Percentiles rank a stretch among this genome's conserved stretches.
These are phyloP conservation scores for Aquilaria yunnanensis DNA, from an alignment of 345 rosid genomes.

Conservation along the genomic window DNA sequence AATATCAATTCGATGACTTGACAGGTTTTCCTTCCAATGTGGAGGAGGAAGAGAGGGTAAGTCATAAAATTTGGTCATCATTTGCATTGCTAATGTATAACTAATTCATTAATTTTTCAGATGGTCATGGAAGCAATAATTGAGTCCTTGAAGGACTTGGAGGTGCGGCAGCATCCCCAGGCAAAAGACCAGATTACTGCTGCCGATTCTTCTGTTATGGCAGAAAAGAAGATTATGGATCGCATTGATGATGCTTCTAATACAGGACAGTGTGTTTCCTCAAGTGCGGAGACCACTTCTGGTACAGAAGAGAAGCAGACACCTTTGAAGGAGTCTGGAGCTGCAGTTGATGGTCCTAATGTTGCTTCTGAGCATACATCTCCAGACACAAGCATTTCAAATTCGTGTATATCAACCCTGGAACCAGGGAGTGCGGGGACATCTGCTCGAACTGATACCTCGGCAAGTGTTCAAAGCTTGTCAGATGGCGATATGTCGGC, in stretches of 20 bases:
- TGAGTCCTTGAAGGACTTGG: conserved; percentile 59
- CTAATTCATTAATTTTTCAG: conserved; percentile 30
- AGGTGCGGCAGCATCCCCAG: conserved; percentile 23
- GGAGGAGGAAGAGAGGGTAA: conserved; percentile 89
- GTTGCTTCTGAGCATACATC: conserved; percentile 24
- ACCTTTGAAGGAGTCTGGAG: conserved; percentile 26
- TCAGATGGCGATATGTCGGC: conserved; percentile 55
- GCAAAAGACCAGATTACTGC: conserved; percentile 25
- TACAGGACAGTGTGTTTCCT: conserved; percentile 19
- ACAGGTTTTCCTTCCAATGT: conserved; percentile 62
- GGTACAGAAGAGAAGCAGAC: conserved; percentile 19
- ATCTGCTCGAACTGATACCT: conserved; percentile 26
- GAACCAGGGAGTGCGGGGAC: conserved; percentile 28
- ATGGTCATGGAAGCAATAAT: conserved; percentile 88
- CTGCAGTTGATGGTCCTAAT: conserved; percentile 16
- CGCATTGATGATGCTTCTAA: conserved; percentile 17
- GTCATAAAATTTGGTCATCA: conserved; percentile 7
- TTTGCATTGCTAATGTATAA: not conserved
- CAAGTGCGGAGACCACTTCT: conserved; percentile 36
- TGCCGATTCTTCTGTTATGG: conserved; percentile 21
- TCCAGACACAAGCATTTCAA: conserved; percentile 24
- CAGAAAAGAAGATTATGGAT: conserved; percentile 21
- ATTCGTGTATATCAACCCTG: conserved; percentile 13
- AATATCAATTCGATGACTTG: conserved; percentile 76
- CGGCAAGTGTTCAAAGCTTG: conserved; percentile 26